Evolutionary conservation across 352 stramenopile genomes (phyloP), one percentile per base, ranked within the genome.

Genomic region (Peronospora farinosa): DNA sequence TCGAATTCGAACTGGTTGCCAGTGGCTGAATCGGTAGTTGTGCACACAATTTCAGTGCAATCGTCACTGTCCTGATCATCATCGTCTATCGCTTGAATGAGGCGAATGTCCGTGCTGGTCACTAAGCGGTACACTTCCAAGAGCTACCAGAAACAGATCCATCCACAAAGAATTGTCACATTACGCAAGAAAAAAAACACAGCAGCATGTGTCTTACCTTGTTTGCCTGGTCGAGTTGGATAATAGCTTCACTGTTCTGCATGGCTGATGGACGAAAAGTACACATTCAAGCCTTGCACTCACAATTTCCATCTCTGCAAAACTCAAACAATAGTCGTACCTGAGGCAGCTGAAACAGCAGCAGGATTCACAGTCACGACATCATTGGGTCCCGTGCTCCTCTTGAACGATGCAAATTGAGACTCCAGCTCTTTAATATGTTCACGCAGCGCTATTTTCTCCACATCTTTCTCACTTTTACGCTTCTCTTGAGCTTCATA

Each of bases 1-100:
- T 91, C 78, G 28, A 90, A 93, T 31, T 83, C 58, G 41, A 93
- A 86, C 30, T 74, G 66, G 40, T 81, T 81, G 2, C 75, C 74
- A 7, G 67, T 75, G 7, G 69, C 73, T 4, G 79, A 86, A 32
- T 93, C 82, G 15, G 71, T 78, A 7, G 77, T 69, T 7, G 70
- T 74, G 41, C 79, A 91, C 23, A 72, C 64, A 8, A 93, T 61
- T 44, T 93, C 79, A 1, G 72, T 88, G 46, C 67, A 84, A 31
- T 57, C 65, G 23, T 75, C 66, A 9, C 40, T 37, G 11, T 83
- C 66, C 7, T 83, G 65, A 7, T 77, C 73, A 21, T 79, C 76
- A 7, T 85, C 77, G 3, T 82, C 72, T 21, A 57, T 38, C 9
- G 70, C 56, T 47, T 88, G 71, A 38, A 90, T 88, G 30, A 93